phyloP scores from a whole-genome alignment of 805 yeast species.

The Ogataea trehaloabstinens region DNA sequence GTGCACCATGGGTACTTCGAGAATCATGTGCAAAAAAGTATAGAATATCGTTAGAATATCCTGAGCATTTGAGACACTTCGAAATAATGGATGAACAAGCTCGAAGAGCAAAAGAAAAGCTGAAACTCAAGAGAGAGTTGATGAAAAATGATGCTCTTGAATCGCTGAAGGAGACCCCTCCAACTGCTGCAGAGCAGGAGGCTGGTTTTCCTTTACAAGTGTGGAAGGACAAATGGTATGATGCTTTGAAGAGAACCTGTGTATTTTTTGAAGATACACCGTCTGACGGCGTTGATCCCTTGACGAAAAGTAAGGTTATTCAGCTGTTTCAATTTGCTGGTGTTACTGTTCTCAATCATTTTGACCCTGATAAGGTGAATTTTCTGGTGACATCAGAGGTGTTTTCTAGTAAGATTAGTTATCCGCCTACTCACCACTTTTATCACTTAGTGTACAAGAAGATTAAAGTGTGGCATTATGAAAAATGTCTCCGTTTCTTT shows the following conservation, averaged over 20 bases:
- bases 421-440: slow-evolving; percentile 45
- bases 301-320: slow-evolving; percentile 40
- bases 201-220: slow-evolving; percentile 43
- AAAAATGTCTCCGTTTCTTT: slow-evolving; percentile 54
- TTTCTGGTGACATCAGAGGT: slow-evolving; percentile 48
- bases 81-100: slow-evolving; percentile 12
- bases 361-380: slow-evolving; percentile 42
- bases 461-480: slow-evolving; percentile 60
- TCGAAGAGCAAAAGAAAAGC: slow-evolving; percentile 7
- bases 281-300: slow-evolving; percentile 36
- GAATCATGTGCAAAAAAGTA: slow-evolving; percentile 69
- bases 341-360: slow-evolving; percentile 42
- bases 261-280: slow-evolving; percentile 47
- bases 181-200: slow-evolving; percentile 31
- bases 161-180: slow-evolving; percentile 35
- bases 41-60: slow-evolving; percentile 60
- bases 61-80: slow-evolving; percentile 47
- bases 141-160: slow-evolving; percentile 26
- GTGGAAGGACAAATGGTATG: slow-evolving; percentile 56
- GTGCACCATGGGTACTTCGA: slow-evolving; percentile 96
- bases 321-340: slow-evolving; percentile 48
- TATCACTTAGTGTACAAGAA: slow-evolving; percentile 42
- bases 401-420: slow-evolving; percentile 35
- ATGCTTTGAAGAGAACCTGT: slow-evolving; percentile 43
- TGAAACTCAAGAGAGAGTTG: slow-evolving; percentile 4